Evolutionary conservation across 1,139 yeast species (phyloP), one percentile per base, ranked within the genome.

Genomic region (Candida mesenterica): DNA sequence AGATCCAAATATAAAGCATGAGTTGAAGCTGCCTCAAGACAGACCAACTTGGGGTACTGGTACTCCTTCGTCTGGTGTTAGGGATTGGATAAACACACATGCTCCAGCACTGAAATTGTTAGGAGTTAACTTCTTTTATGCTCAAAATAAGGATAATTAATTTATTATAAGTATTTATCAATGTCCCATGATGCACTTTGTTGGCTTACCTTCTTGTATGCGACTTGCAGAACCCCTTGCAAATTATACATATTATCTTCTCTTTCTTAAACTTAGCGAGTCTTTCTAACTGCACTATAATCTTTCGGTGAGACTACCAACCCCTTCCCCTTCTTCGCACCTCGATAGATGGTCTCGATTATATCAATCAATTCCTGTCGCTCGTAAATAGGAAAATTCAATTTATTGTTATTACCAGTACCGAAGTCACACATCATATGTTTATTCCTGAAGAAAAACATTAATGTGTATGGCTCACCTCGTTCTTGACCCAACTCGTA

Each of bases 401-500:
- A 66, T 66, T 92, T 92, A 66, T 94, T 92, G 61, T 94, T 92
- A 56, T 92, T 88, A 28, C 99, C 99, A 0, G 98, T 92, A 2
- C 98, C 98, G 60, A 89, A 89, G 65, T 92, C 98, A 62, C 96
- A 87, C 88, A 90, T 79, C 95, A 94, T 90, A 58, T 92, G 98
- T 57, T 89, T 90, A 62, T 92, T 92, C 37, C 95, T 68, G 62
- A 77, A 88, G 58, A 92, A 92, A 55, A 92, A 90, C 97, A 92
- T 92, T 37, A 92, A 71, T 32, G 95, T 82, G 72, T 86, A 79
- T 20, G 96, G 95, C 31, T 42, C 45, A 16, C 25, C 31, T 15
- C 35, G 38, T 24, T 46, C 50, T 46, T 88, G 97, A 53, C 83
- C 87, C 39, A 92, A 64, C 58, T 92, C 97, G 59, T 92, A 92